Conservation (phyloP, 2,329 filamentous ascomycete genomes). For the Nemania serpens region DNA sequence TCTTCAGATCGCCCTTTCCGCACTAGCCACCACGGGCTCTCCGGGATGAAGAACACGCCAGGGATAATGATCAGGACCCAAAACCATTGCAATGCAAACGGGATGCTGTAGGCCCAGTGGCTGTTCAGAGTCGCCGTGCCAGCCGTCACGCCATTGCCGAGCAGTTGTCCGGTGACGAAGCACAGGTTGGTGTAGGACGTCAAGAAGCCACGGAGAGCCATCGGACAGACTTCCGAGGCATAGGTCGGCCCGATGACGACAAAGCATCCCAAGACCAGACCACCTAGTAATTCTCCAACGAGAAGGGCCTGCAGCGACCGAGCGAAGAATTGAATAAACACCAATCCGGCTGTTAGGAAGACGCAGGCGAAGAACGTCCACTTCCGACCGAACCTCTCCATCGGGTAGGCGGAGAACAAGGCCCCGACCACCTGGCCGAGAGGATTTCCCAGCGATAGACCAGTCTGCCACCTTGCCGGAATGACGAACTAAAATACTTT, state of each 20-base stretch:
- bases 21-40: slow-evolving; percentile 57
- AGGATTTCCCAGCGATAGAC: slow-evolving; percentile 57
- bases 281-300: slow-evolving; percentile 65
- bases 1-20: slow-evolving; percentile 48
- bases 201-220: slow-evolving; percentile 60
- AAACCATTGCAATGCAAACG: slow-evolving; percentile 56
- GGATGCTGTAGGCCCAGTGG: slow-evolving; percentile 56
- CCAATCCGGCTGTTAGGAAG: slow-evolving; percentile 53
- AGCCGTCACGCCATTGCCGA: slow-evolving; percentile 55
- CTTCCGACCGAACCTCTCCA: slow-evolving; percentile 52
- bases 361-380: slow-evolving; percentile 52
- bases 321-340: slow-evolving; percentile 68
- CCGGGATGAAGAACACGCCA: slow-evolving; percentile 53
- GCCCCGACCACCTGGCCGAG: slow-evolving; percentile 62
- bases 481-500: slow-evolving; percentile 33
- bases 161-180: slow-evolving; percentile 65
- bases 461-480: slow-evolving; percentile 52
- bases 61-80: slow-evolving; percentile 53
- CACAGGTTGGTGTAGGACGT: slow-evolving; percentile 66
- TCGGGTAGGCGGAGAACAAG: slow-evolving; percentile 52
- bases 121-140: slow-evolving; percentile 46
- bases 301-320: slow-evolving; percentile 59
- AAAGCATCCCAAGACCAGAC: slow-evolving; percentile 65
- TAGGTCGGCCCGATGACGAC: slow-evolving; percentile 64
- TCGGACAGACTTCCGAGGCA: slow-evolving; percentile 64